Base-by-base conservation (phyloP, 805 yeast species). In the Candida sithepensis region DNA sequence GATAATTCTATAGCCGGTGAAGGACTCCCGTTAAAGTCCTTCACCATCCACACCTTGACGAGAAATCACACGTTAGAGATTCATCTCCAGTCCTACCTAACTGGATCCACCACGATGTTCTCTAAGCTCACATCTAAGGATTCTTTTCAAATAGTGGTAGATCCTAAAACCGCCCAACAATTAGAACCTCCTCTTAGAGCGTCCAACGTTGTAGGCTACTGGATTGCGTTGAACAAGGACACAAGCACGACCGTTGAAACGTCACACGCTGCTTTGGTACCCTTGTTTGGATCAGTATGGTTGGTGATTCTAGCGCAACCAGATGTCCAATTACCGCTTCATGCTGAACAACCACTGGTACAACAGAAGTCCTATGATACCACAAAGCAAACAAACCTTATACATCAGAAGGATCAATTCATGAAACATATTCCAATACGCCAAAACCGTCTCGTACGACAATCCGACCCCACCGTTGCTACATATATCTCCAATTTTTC, bases 61-160 rank as follows among this genome's bases (percentile, higher is more conserved):
- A 48, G 32, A n/a, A 26, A 32, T 23, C 18, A 26, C 2, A 41
- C n/a, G 26, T 20, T 44, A 22, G 16, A 18, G 26, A 26, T 50
- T 7, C 20, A 22, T 13, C 22, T 44, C 12, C 28, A 47, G 16
- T 51, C 54, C 4, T 48, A 39, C 34, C 37, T 51, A 16, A 45
- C 47, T 2, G 13, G 39, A 28, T 26, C 44, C 3, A 44, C 42
- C 34, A 12, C 45, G 16, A 7, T 28, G 12, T 34, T 18, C 16
- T 14, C 28, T 9, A 10, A n/a, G 37, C 5, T 19, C 8, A n/a
- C 40, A 14, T 33, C 40, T 7, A 36, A 37, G 3, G 38, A 22
- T 8, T 43, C 48, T 1, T 40, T 38, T 30, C 42, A 51, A 34
- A 43, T 51, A 4, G 20, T 48, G 5, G 49, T 49, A 1, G 51